phyloP scores from a whole-genome alignment of 495 filamentous ascomycete species.

The Penicillium bovifimosum region DNA sequence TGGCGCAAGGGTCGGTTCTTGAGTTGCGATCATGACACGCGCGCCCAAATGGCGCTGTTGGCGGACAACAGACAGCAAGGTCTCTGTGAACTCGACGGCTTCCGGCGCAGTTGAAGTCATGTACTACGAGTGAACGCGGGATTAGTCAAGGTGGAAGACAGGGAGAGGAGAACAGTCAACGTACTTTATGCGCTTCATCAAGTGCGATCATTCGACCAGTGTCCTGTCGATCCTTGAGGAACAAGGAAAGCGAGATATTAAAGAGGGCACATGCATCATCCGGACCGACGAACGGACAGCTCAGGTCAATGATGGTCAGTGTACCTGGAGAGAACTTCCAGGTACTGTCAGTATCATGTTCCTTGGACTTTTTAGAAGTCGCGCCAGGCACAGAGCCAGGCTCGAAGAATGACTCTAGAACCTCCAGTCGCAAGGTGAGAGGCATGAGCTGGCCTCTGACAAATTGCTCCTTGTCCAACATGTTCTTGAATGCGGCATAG shows the following conservation, averaged over 20 bases:
- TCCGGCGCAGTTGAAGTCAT: constrained; percentile 37
- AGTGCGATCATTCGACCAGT: constrained; percentile 50
- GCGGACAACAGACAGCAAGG: constrained; percentile 58
- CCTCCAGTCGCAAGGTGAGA: constrained; percentile 34
- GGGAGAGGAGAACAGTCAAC: neutral
- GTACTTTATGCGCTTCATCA: constrained; percentile 56
- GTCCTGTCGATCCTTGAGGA: constrained; percentile 45
- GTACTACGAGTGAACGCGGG: constrained; percentile 29
- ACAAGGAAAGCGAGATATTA: constrained; percentile 59
- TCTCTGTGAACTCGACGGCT: constrained; percentile 53
- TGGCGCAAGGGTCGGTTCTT: constrained; percentile 72
- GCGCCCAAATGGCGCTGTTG: constrained; percentile 64
- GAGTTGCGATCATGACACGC: constrained; percentile 66
- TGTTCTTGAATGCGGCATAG: constrained; percentile 44
- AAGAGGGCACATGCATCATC: constrained; percentile 64
- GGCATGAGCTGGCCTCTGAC: constrained; percentile 15
- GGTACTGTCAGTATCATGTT: neutral
- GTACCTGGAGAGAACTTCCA: constrained; percentile 39
- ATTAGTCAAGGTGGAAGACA: neutral
- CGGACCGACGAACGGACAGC: constrained; percentile 63
- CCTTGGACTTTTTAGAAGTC: neutral
- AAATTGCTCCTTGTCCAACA: constrained; percentile 18
- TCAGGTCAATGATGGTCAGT: constrained; percentile 70
- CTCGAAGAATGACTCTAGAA: constrained; percentile 43
- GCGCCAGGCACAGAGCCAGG: constrained; percentile 13